These are phyloP conservation scores for Boletus bicolor DNA, from an alignment of 768 basidiomycete genomes.

Conservation along the genomic window DNA sequence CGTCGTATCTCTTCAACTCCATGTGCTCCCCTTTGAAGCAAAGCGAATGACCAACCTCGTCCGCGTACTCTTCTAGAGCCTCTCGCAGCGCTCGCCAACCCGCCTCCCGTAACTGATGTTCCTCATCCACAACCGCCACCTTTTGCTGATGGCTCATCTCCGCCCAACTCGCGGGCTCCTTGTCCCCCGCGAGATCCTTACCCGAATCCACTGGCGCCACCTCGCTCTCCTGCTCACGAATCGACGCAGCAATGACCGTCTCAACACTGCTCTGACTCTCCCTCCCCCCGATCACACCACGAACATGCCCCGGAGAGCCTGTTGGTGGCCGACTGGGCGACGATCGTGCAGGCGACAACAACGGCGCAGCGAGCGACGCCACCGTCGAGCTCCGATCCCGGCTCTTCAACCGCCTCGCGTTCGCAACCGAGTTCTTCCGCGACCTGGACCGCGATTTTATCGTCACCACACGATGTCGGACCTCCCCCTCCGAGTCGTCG, in stretches of 20 bases:
- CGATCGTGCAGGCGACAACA: conserved; percentile 17
- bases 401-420: conserved; percentile 26
- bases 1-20: background rate
- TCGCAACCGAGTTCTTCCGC: conserved; percentile 28
- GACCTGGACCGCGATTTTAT: conserved; percentile 22
- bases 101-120: conserved; percentile 47
- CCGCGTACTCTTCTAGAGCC: conserved; percentile 58
- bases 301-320: conserved; percentile 15
- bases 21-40: background rate
- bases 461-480: background rate
- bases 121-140: conserved; percentile 41
- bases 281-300: conserved; percentile 37
- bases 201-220: conserved; percentile 19
- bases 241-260: conserved; percentile 62
- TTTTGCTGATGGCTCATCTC: conserved; percentile 25
- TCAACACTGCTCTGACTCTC: conserved; percentile 66
- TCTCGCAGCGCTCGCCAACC: conserved; percentile 56
- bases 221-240: conserved; percentile 36
- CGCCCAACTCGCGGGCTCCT: conserved; percentile 26
- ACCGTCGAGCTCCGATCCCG: conserved; percentile 67
- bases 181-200: conserved; percentile 25
- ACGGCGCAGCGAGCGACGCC: conserved; percentile 52
- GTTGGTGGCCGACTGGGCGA: conserved; percentile 6
- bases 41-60: conserved; percentile 43
- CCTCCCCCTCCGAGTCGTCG: conserved; percentile 24